A percentile compares a stretch with the other conserved stretches of the same genome.
Evolutionary conservation across 352 stramenopile species (phyloP).

Genomic region (Blastocystis sp.): DNA sequence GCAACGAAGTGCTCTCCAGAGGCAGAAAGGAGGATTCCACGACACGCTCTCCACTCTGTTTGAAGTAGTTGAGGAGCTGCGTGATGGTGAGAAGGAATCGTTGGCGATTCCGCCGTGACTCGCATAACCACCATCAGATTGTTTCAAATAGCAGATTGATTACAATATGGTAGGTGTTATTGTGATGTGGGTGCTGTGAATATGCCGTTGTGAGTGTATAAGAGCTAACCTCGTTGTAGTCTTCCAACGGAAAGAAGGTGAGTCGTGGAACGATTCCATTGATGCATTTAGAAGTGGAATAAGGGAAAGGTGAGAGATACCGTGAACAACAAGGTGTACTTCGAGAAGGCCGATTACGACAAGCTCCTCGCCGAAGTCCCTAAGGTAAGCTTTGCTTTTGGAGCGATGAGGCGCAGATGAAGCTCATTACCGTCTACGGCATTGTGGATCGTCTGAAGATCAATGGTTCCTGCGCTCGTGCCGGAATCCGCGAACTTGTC

Average conservation of each 20-base stretch:
- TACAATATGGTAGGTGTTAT: slow-evolving; percentile 68
- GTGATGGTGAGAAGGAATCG: too few relatives aligned
- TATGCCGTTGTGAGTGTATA: neutral
- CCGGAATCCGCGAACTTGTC: slow-evolving; percentile 69
- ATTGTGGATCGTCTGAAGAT: slow-evolving; percentile 75
- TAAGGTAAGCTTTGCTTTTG: slow-evolving; percentile 13
- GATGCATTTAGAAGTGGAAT: slow-evolving; percentile 68
- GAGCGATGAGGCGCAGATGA: slow-evolving; percentile 13
- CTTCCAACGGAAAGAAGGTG: slow-evolving; percentile 73
- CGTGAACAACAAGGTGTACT: slow-evolving; percentile 74
- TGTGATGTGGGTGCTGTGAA: neutral
- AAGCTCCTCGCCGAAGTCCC: slow-evolving; percentile 70
- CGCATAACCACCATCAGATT: slow-evolving; percentile 26
- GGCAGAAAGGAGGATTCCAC: too few relatives aligned
- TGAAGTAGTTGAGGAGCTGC: too few relatives aligned
- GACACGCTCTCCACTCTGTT: too few relatives aligned
- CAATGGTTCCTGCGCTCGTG: slow-evolving; percentile 71
- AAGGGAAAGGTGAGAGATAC: slow-evolving; percentile 74
- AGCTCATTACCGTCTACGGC: slow-evolving; percentile 73
- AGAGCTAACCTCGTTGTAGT: slow-evolving; percentile 59
- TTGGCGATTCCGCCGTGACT: neutral
- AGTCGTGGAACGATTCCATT: neutral
- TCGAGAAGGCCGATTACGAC: slow-evolving; percentile 69
- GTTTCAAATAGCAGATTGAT: slow-evolving; percentile 64
- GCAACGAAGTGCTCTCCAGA: too few relatives aligned